Evolutionary conservation across 192 early-diverging fungal genomes (phyloP).

Genomic region (Dissophora globulifera): DNA sequence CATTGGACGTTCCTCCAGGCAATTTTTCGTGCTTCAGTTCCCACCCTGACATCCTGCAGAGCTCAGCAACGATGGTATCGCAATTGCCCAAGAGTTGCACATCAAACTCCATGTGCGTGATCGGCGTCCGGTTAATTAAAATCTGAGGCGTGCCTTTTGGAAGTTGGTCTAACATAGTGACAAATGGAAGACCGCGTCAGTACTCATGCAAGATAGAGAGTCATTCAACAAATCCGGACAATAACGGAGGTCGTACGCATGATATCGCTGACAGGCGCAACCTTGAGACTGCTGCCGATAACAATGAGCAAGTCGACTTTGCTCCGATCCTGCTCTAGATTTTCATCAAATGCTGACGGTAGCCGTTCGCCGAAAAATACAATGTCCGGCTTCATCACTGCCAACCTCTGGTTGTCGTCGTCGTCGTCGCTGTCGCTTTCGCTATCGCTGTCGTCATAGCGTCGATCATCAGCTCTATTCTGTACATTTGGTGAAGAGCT

Average conservation of each 20-base stretch:
- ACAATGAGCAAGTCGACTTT: slow-evolving; percentile 91
- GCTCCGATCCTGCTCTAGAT: slow-evolving; percentile 75
- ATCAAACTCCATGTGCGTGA: slow-evolving; percentile 90
- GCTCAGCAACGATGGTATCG: slow-evolving; percentile 83
- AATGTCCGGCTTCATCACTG: slow-evolving; percentile 96
- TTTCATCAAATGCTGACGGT: slow-evolving; percentile 80
- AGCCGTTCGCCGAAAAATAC: slow-evolving; percentile 97
- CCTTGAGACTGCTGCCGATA: slow-evolving; percentile 95
- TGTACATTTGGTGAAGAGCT: background rate
- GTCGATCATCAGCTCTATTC: background rate
- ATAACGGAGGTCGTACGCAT: slow-evolving; percentile 62
- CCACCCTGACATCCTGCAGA: slow-evolving; percentile 81
- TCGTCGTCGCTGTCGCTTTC: background rate
- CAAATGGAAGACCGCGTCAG: slow-evolving; percentile 3
- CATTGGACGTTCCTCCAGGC: slow-evolving; percentile 61
- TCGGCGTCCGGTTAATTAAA: slow-evolving; percentile 90
- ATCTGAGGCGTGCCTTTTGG: slow-evolving; percentile 88
- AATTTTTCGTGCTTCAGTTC: slow-evolving; percentile 74
- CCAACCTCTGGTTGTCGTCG: slow-evolving; percentile 37
- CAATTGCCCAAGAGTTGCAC: slow-evolving; percentile 88
- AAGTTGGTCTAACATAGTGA: slow-evolving; percentile 75
- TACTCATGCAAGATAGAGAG: background rate
- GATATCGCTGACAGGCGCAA: slow-evolving; percentile 93
- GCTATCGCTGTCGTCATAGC: too few species aligned
- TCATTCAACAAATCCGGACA: background rate